Evolutionary conservation across 2,329 filamentous ascomycete genomes (phyloP).

Genomic region (Teratosphaeria destructans): DNA sequence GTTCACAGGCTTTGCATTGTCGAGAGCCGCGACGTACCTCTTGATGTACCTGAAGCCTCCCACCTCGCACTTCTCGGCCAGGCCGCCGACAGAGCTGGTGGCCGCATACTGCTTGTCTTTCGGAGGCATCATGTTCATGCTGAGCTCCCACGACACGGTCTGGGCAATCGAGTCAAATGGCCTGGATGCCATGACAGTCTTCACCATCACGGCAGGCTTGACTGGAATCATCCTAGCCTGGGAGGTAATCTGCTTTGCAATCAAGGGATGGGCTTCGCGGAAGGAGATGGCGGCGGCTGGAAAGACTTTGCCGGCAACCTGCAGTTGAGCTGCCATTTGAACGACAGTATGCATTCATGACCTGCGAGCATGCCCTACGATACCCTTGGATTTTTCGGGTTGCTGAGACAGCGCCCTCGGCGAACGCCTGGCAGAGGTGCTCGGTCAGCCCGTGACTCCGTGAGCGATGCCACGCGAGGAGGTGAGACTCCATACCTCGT

Average conservation of each 20-base stretch:
- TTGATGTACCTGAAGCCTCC: conserved; percentile 72
- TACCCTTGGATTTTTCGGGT: neutral
- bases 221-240: conserved; percentile 79
- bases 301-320: neutral
- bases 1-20: conserved; percentile 68
- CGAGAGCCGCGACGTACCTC: conserved; percentile 69
- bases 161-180: conserved; percentile 64
- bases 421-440: too few relatives aligned
- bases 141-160: conserved; percentile 70
- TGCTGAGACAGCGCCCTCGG: neutral
- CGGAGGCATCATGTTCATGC: conserved; percentile 86
- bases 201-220: conserved; percentile 77
- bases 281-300: conserved; percentile 21
- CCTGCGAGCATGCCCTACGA: neutral
- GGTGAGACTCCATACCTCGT: too few relatives aligned
- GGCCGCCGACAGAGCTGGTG: conserved; percentile 84
- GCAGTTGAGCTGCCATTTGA: neutral
- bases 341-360: neutral
- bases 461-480: too few relatives aligned
- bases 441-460: too few relatives aligned
- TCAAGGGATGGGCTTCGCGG: conserved; percentile 72
- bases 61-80: conserved; percentile 65
- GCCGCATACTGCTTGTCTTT: conserved; percentile 76
- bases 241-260: conserved; percentile 62
- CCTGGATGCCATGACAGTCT: conserved; percentile 85